phyloP scores from a whole-genome alignment of 202 grass and related monocot species.

The Musa balbisiana region DNA sequence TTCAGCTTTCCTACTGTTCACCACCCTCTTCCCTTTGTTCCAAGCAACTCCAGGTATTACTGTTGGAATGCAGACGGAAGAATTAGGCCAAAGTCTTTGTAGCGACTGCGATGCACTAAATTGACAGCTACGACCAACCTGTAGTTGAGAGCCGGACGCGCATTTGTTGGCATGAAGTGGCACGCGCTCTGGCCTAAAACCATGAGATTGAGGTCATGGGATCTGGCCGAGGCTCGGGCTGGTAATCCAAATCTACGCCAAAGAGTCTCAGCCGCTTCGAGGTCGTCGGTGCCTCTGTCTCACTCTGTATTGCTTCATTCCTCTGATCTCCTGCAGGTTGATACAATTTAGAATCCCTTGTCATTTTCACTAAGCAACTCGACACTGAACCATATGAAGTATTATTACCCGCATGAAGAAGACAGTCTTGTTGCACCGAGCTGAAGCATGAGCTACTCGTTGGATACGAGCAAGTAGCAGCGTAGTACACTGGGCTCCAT shows the following conservation, averaged over 20 bases:
- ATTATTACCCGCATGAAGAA: conserved; percentile 6
- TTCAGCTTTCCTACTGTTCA: neutral
- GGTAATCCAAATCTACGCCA: conserved; percentile 20
- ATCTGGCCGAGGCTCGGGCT: conserved; percentile 2
- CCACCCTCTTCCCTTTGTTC: neutral
- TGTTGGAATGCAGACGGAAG: too few relatives aligned
- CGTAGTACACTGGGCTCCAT: conserved; percentile 4
- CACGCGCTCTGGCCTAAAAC: neutral
- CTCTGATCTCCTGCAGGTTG: neutral
- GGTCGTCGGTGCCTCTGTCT: neutral
- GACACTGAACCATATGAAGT: too few relatives aligned
- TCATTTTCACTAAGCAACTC: neutral
- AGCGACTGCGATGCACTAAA: neutral
- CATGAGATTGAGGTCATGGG: neutral
- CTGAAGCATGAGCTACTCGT: neutral
- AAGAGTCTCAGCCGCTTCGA: conserved; percentile 26
- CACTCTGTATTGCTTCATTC: neutral
- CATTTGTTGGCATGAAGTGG: neutral
- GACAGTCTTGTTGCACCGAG: conserved; percentile 7
- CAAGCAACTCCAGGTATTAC: too few relatives aligned
- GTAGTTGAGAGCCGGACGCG: neutral
- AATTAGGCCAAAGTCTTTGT: neutral
- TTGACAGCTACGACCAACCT: neutral
- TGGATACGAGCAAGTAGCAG: neutral
- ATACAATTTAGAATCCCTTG: neutral